Evolutionary conservation across 352 stramenopile genomes (phyloP).

Genomic region (Globisporangium paddicum): DNA sequence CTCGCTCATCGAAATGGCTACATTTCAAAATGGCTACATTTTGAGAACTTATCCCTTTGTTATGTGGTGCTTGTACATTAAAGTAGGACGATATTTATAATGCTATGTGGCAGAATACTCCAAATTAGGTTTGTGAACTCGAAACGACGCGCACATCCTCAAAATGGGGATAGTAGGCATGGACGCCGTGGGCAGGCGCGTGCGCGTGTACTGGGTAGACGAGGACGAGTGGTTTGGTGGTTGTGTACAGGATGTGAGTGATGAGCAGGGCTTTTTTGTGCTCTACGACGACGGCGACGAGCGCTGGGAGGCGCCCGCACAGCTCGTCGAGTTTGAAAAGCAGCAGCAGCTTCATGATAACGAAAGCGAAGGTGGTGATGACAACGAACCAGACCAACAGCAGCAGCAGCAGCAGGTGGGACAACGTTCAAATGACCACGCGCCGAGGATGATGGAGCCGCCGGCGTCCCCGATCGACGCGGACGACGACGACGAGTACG

Average conservation of each 20-base stretch:
- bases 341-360: not conserved
- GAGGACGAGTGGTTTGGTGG: conserved; percentile 74
- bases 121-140: not conserved
- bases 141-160: not conserved
- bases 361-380: not conserved
- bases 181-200: conserved; percentile 51
- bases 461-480: conserved; percentile 29
- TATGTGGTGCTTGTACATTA: not conserved
- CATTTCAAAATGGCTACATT: conserved; percentile 5
- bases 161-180: too few species aligned
- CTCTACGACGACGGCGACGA: conserved; percentile 82
- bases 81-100: not conserved
- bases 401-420: not conserved
- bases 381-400: not conserved
- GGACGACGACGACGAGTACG: conserved; percentile 20
- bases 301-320: conserved; percentile 45
- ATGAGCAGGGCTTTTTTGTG: conserved; percentile 49
- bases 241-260: conserved; percentile 33
- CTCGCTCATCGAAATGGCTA: not conserved
- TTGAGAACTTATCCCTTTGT: not conserved
- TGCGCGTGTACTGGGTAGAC: conserved; percentile 69
- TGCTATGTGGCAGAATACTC: too few species aligned
- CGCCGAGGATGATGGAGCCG: conserved; percentile 36
- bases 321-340: conserved; percentile 35
- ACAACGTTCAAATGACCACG: not conserved